A percentile compares a stretch with the other conserved stretches of the same genome.
Evolutionary conservation across 768 basidiomycete species (phyloP).

Genomic region (Suillus clintonianus): DNA sequence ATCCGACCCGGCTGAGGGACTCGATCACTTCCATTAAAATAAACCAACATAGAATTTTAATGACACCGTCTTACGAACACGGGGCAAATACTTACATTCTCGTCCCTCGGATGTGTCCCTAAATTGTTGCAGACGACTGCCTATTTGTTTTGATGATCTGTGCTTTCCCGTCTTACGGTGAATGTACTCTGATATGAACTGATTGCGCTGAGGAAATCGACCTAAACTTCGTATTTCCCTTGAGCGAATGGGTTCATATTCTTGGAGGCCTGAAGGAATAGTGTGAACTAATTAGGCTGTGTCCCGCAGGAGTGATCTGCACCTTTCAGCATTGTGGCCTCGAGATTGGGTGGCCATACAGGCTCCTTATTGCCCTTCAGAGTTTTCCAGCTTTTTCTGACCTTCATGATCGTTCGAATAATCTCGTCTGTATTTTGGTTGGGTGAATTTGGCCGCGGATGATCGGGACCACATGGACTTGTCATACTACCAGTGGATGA

Average conservation of each 20-base stretch:
- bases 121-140: conserved; percentile 78
- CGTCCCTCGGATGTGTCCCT: conserved; percentile 74
- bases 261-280: conserved; percentile 52
- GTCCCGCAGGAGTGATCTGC: no score
- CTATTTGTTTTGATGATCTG: conserved; percentile 78
- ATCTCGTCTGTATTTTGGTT: conserved; percentile 45
- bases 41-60: conserved; percentile 6
- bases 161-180: conserved; percentile 65
- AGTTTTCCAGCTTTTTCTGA: conserved; percentile 76
- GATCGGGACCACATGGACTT: neutral
- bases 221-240: conserved; percentile 71
- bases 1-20: conserved; percentile 26
- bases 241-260: conserved; percentile 73
- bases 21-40: conserved; percentile 37
- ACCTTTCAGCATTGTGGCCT: conserved; percentile 79
- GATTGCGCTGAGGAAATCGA: conserved; percentile 76
- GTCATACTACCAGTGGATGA: neutral
- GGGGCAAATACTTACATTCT: conserved; percentile 50
- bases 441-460: conserved; percentile 12
- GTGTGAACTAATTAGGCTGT: conserved; percentile 17
- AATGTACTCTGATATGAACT: conserved; percentile 81
- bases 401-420: conserved; percentile 65
- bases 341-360: conserved; percentile 80
- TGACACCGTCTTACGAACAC: no score
- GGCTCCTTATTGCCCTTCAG: conserved; percentile 65